Base-by-base conservation (phyloP, 495 filamentous ascomycete genomes). In the Penicillium longicatenatum region DNA sequence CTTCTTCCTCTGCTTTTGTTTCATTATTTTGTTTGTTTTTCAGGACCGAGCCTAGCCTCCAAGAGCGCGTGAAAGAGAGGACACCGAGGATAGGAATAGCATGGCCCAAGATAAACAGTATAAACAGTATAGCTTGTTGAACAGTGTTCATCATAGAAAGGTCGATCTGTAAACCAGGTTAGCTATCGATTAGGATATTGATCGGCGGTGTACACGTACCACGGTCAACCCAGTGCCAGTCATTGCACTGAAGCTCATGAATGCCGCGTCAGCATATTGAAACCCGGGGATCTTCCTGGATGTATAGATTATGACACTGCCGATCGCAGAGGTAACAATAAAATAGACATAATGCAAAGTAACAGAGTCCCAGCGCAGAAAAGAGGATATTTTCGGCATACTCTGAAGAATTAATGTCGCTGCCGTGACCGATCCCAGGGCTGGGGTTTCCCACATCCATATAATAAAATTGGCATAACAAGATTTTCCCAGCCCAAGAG, bases 301-400 rank as follows among this genome's bases (percentile, higher is more conserved):
- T 12, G 83, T 80, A 84, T 85, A 93, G 71, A 94, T 90, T 58
- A 94, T 80, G 47, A 88, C 58, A 50, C 88, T 89, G 31, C 80
- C 76, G 52, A 89, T 58, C 44, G 90, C 64, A 41, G 79, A 83
- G 31, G 82, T 79, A 9, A 75, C 39, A 55, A 92, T 79, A 71
- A 94, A 94, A 73, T 95, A 95, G 57, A 78, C 71, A 79, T 91
- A 87, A 68, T 89, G 85, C 30, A 91, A 61, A 3, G 84, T 87
- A 64, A 92, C 88, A 71, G 90, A 91, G 69, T 89, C 90, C 48
- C 86, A 69, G 45, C 64, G 64, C 35, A 73, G 69, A 6, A 72
- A 64, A 35, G 65, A 54, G 56, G 64, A 63, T 57, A 74, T 65
- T 29, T 39, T n/a, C 4, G 37, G 37, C 37, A 39, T 39, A 39